Conservation (phyloP, 176 grass and related monocot species). For the Avena sativa region DNA sequence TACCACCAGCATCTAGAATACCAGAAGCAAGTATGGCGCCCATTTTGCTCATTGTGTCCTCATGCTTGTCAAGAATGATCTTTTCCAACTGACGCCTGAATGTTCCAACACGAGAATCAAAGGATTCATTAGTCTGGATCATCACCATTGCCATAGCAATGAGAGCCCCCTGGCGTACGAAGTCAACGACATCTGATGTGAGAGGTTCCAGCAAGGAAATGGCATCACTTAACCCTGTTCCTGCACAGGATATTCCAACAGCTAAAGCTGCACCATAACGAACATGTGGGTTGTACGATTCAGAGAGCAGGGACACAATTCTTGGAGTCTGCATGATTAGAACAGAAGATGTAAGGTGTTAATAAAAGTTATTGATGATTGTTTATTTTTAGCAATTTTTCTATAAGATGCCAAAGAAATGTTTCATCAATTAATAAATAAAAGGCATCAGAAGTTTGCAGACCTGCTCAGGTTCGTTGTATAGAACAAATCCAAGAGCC, state of each 20-base stretch:
- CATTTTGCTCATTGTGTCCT: conserved; percentile 99
- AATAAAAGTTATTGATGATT: conserved; percentile 15
- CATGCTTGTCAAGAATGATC: conserved; percentile 99
- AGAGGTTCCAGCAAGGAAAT: conserved; percentile 99
- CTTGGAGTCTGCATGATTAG: conserved; percentile 86
- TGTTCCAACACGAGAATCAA: conserved; percentile 85
- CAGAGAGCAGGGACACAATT: conserved; percentile 95
- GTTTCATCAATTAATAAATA: conserved; percentile 10
- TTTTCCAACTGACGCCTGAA: conserved; percentile 98
- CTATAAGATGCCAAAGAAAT: neutral
- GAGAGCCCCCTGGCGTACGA: conserved; percentile 95
- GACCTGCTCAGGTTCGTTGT: conserved; percentile 96
- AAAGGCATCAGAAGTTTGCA: conserved; percentile 27
- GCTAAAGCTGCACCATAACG: conserved; percentile 99
- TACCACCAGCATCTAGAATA: conserved; percentile 95
- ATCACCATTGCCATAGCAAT: conserved; percentile 99
- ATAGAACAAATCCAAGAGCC: conserved; percentile 97
- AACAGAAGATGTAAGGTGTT: conserved; percentile 19
- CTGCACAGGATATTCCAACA: conserved; percentile 97
- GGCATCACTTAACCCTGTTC: conserved; percentile 91
- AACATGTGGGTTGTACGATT: conserved; percentile 99
- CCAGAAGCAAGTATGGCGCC: conserved; percentile 97
- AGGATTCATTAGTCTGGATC: conserved; percentile 99
- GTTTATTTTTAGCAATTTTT: neutral
- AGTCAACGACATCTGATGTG: conserved; percentile 98